Evolutionary conservation across 768 basidiomycete genomes (phyloP), one percentile per base, ranked within the genome.

Genomic region (Boletus sp.): DNA sequence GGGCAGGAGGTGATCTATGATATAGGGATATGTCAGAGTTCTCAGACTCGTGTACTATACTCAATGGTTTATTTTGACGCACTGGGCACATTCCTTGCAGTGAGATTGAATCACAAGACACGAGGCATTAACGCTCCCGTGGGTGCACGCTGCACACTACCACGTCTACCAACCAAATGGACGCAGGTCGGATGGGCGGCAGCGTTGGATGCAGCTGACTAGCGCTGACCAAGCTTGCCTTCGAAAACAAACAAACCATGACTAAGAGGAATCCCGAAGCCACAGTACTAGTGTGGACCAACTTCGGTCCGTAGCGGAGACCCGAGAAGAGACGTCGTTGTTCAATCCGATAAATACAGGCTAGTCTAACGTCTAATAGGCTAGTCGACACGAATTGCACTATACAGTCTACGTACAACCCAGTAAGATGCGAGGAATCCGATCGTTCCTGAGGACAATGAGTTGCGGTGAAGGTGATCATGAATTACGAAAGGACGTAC

Each of bases 341-440:
- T 59, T 57, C 49, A 39, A 49, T 48, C 39, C 17, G 18, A 40
- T 55, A 61, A 47, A 54, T 61, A 66, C 57, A 61, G 10, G 53
- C 18, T 41, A 36, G n/a, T 17, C 29, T 39, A 33, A 50, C 1
- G 14, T 60, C 57, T 59, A 54, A 35, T 32, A 36, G 8, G 32
- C 59, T 69, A 83, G 64, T 94, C 91, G 50, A 92, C 83, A 39
- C 92, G 86, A 60, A 93, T 90, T 32, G 90, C 84, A 55, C 80
- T 81, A 70, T 98, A 98, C 55, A 98, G 73, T 72, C 78, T 83
- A 58, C 89, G 80, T 41, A 97, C 83, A n/a, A 91, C 92, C 87
- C 91, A 95, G 64, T 94, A 95, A 5, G 89, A 84, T 20, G 93
- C 89, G 40, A 94, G 77, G 78, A 94, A 97, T 10, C 94, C 94